Evolutionary conservation across 106 monocot genomes (phyloP).

Genomic region (Dendrobium chrysotoxum): DNA sequence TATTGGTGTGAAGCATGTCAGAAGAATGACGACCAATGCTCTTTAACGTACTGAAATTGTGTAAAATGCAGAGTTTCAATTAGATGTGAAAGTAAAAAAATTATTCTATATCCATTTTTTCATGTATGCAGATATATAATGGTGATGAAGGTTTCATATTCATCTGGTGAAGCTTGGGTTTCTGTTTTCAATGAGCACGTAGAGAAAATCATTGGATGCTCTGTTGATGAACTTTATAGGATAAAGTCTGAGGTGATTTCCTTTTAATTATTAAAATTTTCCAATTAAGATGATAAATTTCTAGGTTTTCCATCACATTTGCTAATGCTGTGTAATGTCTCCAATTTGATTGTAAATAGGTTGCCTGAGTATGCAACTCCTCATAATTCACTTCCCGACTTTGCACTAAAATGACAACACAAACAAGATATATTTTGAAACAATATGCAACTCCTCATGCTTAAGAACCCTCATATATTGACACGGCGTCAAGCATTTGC

Average conservation of each 20-base stretch:
- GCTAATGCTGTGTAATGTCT: no score
- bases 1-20: slow-evolving; percentile 96
- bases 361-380: no score
- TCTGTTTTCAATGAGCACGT: slow-evolving; percentile 95
- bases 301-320: no score
- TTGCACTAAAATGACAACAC: no score
- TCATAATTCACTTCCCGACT: no score
- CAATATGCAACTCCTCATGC: no score
- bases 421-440: no score
- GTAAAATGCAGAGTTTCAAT: not conserved
- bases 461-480: no score
- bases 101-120: not conserved
- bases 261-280: no score
- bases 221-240: slow-evolving; percentile 83
- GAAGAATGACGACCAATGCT: slow-evolving; percentile 81
- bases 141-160: slow-evolving; percentile 77
- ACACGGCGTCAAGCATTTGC: no score
- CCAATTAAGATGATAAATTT: not conserved
- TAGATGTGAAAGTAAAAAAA: not conserved
- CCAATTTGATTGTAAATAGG: no score
- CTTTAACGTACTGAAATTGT: slow-evolving; percentile 46
- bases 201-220: slow-evolving; percentile 88
- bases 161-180: slow-evolving; percentile 85
- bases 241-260: slow-evolving; percentile 60
- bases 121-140: slow-evolving; percentile 61